Base-by-base conservation (phyloP, 108 stramenopile species). In the Conticribra weissflogii region DNA sequence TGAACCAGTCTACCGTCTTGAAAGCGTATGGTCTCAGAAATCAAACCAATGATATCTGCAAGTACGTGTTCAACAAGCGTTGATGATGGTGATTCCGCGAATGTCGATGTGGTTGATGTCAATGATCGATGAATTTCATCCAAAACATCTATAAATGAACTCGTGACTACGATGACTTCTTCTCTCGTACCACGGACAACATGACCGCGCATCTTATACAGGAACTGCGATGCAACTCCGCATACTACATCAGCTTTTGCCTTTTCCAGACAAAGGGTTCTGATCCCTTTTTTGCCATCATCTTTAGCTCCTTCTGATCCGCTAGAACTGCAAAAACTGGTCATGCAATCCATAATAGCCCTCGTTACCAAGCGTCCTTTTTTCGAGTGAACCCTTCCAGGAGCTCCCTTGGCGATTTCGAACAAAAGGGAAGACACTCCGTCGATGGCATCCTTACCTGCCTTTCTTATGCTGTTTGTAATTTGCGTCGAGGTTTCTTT, bases 371-470 rank as follows among this genome's bases (percentile, higher is more conserved):
- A 54, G 18, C 52, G 18, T 2, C 86, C 89, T 61, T 87, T 86
- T 60, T 60, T 71, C 18, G 93, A 94, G 71, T 94, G 90, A 18
- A 88, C 69, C 44, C 71, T 54, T 22, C 90, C 88, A 9, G 87
- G 71, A 17, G 86, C 88, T 59, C 93, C 90, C 47, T 81, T 60
- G 14, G 84, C 69, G 41, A 87, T 67, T 59, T 94, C 83, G 71
- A 90, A 91, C 3, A 88, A 55, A 31, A 94, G 67, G 9, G 66
- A 76, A 17, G 93, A 83, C 18, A 94, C 85, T 24, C 93, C 93
- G 83, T 94, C 93, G 17, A 88, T 74, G 14, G 90, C 90, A 68
- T 94, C 85, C 15, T 29, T 31, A 28, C 81, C 72, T n/a, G 79
- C 79, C 48, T 85, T 63, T 75, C 79, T 76, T 49, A 75, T 51